Evolutionary conservation across 192 early-diverging fungal genomes (phyloP).

Genomic region (Coemansia sp.): DNA sequence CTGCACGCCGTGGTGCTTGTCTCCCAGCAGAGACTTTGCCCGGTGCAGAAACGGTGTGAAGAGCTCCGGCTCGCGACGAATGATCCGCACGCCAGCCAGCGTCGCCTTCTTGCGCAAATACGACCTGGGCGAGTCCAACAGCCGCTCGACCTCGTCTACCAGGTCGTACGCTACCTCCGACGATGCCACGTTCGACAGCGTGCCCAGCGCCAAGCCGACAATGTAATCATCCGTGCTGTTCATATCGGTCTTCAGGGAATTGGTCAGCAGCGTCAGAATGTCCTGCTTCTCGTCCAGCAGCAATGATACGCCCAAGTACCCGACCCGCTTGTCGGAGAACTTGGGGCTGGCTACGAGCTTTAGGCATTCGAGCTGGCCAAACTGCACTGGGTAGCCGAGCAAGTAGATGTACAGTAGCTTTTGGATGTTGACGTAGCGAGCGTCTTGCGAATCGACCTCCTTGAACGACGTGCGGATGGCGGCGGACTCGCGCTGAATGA

Average conservation of each 20-base stretch:
- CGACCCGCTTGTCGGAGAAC: constrained; percentile 97
- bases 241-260: constrained; percentile 95
- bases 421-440: constrained; percentile 89
- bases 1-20: constrained; percentile 95
- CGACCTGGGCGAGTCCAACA: constrained; percentile 85
- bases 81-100: constrained; percentile 86
- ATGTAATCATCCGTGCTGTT: constrained; percentile 94
- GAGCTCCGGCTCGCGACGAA: constrained; percentile 92
- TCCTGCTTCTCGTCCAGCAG: constrained; percentile 98
- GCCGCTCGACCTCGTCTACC: constrained; percentile 88
- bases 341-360: constrained; percentile 92
- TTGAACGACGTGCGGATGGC: constrained; percentile 95
- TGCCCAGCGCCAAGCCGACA: constrained; percentile 95
- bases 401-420: constrained; percentile 99
- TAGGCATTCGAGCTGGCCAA: constrained; percentile 98
- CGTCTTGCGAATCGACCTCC: constrained; percentile 84
- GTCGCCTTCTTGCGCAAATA: constrained; percentile 98
- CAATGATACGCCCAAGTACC: constrained; percentile 97
- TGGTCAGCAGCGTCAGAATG: constrained; percentile 94
- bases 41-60: constrained; percentile 78
- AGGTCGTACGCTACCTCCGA: constrained; percentile 94
- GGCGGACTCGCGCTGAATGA: constrained; percentile 95
- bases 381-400: constrained; percentile 98
- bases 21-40: constrained; percentile 73
- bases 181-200: constrained; percentile 95